These are phyloP conservation scores for Vanrija pseudolonga DNA, from an alignment of 1,284 basidiomycete species.

Conservation along the genomic window DNA sequence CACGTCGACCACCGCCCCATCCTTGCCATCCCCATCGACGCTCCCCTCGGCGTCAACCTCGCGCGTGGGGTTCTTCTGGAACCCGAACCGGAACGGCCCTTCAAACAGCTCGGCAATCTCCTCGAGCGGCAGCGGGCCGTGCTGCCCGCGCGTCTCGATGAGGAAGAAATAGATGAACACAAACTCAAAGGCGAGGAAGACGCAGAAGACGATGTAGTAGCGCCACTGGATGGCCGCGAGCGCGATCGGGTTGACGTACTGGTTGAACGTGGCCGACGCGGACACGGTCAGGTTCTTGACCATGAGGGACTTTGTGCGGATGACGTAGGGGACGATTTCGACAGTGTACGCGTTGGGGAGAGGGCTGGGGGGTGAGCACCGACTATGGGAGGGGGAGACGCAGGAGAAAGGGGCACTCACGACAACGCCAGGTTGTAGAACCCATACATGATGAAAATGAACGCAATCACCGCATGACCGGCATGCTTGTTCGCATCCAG, in stretches of 20 bases:
- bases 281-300: constrained; percentile 36
- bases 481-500: not conserved
- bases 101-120: constrained; percentile 30
- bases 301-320: constrained; percentile 58
- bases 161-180: constrained; percentile 35
- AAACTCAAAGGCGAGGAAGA: constrained; percentile 38
- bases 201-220: constrained; percentile 55
- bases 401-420: not conserved
- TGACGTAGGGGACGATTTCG: constrained; percentile 64
- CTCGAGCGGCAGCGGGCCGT: constrained; percentile 31
- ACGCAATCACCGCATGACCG: constrained; percentile 13
- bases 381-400: not conserved
- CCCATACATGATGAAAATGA: constrained; percentile 38
- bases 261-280: constrained; percentile 63
- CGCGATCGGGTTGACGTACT: constrained; percentile 75
- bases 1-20: too few relatives aligned
- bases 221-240: constrained; percentile 45
- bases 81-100: not conserved
- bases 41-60: too few relatives aligned
- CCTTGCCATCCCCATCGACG: too few relatives aligned
- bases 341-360: constrained; percentile 60
- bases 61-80: not conserved
- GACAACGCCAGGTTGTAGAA: constrained; percentile 22
- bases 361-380: constrained; percentile 57
- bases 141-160: constrained; percentile 32